Base-by-base conservation (phyloP, 768 basidiomycete genomes). In the Punctularia strigosozonata region DNA sequence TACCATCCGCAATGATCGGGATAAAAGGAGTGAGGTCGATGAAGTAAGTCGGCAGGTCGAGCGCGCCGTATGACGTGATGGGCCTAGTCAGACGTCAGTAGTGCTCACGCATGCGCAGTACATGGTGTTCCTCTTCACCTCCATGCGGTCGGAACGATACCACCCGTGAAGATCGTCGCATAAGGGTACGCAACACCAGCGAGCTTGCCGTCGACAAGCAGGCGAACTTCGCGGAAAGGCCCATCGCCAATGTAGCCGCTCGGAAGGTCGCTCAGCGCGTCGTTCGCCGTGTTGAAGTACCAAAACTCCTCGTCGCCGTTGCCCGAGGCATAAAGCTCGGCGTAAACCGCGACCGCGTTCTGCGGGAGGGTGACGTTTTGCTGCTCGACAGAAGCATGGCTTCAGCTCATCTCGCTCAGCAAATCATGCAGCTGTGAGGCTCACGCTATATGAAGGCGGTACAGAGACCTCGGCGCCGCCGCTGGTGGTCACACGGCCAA, bases 21-120 rank as follows among this genome's bases (percentile, higher is more conserved):
- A 80, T 67, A 52, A 87, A 87, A 1, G 84, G 81, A 6, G 83
- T 85, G 39, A 85, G 55, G 54, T 86, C 85, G 15, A 86, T 46
- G 53, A 77, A 76, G 54, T 86, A 86, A 2, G 77, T 82, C 2
- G 84, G 83, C 10, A 83, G 64, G 48, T 86, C 82, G 19, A 84
- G 59, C 3, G 81, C 80, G 7, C 82, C 80, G 43, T 84, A 86
- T 1, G 83, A 73, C 1, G 79, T 68, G 53, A 86, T 82, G 1
- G 82, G 83, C 35, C 79, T 77, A n/a, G n/a, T n/a, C n/a, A n/a
- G n/a, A n/a, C n/a, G n/a, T n/a, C n/a, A n/a, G n/a, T n/a, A n/a
- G n/a, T n/a, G n/a, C n/a, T n/a, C n/a, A n/a, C n/a, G n/a, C n/a
- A n/a, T n/a, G n/a, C n/a, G n/a, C n/a, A n/a, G n/a, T n/a, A n/a